Evolutionary conservation across 75 land plant species (phyloP).

Genomic region (Cupressus sempervirens): DNA sequence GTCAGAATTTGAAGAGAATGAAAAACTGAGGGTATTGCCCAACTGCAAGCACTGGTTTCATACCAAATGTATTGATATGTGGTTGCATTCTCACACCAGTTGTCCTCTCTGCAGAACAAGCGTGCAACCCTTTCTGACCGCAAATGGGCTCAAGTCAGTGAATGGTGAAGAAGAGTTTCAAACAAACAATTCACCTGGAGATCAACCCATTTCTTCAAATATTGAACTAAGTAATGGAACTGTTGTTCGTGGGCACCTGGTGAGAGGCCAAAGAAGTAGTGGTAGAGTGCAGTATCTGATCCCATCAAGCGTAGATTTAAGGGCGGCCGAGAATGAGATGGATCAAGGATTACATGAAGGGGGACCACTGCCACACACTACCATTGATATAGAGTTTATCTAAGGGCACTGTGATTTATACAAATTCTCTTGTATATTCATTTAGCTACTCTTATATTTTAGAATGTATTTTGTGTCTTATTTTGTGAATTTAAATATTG

Average conservation of each 20-base stretch:
- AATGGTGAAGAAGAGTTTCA: neutral
- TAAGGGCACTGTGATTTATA: too few relatives aligned
- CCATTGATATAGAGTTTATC: neutral
- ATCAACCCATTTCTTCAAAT: neutral
- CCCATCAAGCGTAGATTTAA: neutral
- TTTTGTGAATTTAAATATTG: too few relatives aligned
- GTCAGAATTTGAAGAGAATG: conserved; percentile 46
- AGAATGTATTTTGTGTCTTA: too few relatives aligned
- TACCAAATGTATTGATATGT: conserved; percentile 54
- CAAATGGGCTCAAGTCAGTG: neutral
- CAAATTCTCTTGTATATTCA: too few relatives aligned
- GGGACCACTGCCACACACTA: neutral
- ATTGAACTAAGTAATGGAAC: neutral
- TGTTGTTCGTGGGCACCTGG: neutral
- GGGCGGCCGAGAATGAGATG: neutral
- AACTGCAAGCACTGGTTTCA: conserved; percentile 64
- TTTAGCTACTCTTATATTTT: too few relatives aligned
- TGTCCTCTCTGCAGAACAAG: conserved; percentile 60
- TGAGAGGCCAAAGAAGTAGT: neutral
- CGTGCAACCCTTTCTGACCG: neutral
- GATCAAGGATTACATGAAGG: neutral
- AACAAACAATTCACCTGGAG: neutral
- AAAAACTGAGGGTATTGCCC: conserved; percentile 39
- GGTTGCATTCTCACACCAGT: conserved; percentile 52
- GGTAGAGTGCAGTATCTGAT: neutral